Evolutionary conservation across 1,284 basidiomycete species (phyloP).

Genomic region (Cutaneotrichosporon sp.): DNA sequence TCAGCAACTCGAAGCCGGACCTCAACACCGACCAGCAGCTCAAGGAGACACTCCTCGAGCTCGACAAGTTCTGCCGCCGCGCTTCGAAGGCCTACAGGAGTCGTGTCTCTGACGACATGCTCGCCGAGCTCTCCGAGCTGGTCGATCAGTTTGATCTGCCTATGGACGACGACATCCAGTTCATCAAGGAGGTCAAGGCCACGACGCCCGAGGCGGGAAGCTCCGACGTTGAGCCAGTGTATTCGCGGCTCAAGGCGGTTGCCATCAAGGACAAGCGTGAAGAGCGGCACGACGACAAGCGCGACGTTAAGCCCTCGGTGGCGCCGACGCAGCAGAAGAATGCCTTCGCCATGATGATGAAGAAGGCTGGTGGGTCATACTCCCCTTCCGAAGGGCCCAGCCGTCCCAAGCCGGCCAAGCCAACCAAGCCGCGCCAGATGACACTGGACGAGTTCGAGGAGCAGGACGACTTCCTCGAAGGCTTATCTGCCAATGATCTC

Average conservation of each 20-base stretch:
- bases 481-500: slow-evolving; percentile 42
- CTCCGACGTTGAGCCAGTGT: slow-evolving; percentile 5
- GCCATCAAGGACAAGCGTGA: neutral
- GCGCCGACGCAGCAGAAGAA: slow-evolving; percentile 30
- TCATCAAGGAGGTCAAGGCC: slow-evolving; percentile 26
- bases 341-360: slow-evolving; percentile 53
- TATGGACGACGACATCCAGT: slow-evolving; percentile 49
- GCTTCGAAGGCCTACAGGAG: slow-evolving; percentile 42
- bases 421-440: slow-evolving; percentile 22
- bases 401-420: slow-evolving; percentile 5
- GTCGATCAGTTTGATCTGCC: slow-evolving; percentile 42
- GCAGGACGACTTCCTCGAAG: slow-evolving; percentile 39
- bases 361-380: slow-evolving; percentile 33
- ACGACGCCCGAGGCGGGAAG: neutral
- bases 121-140: slow-evolving; percentile 52
- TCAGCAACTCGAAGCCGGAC: slow-evolving; percentile 36
- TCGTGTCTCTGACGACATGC: slow-evolving; percentile 49
- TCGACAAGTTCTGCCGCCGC: slow-evolving; percentile 52
- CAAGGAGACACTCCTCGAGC: slow-evolving; percentile 38
- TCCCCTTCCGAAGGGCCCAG: slow-evolving; percentile 6
- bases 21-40: slow-evolving; percentile 31
- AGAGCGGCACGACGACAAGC: neutral
- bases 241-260: slow-evolving; percentile 2
- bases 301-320: slow-evolving; percentile 11
- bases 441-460: slow-evolving; percentile 41